Percentiles rank a stretch among this genome's conserved stretches.
Conservation (phyloP, 352 stramenopile species). For the Globisporangium yorkense region DNA sequence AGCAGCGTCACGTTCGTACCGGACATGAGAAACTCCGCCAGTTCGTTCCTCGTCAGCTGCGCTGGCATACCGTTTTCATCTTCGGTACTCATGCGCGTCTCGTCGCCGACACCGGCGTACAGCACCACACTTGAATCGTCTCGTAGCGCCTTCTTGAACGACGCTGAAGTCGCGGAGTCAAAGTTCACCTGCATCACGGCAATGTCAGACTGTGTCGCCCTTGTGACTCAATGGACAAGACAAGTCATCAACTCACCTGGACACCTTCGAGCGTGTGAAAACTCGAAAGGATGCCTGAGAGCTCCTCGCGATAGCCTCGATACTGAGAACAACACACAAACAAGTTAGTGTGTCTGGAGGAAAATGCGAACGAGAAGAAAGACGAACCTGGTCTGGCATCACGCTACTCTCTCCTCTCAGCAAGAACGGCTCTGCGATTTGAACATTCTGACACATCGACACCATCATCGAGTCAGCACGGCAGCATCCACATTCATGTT, state of each 20-base stretch:
- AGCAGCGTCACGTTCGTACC: slow-evolving; percentile 11
- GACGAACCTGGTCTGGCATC: slow-evolving; percentile 2
- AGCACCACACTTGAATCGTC: slow-evolving; percentile 30
- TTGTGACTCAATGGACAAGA: not conserved
- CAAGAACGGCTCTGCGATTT: slow-evolving; percentile 29
- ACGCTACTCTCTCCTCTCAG: slow-evolving; percentile 1
- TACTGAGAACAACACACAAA: slow-evolving; percentile 5
- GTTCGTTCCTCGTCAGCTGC: slow-evolving; percentile 22
- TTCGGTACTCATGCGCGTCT: slow-evolving; percentile 27
- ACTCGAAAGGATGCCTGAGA: slow-evolving; percentile 35
- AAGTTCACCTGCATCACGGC: slow-evolving; percentile 20
- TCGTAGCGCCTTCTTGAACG: slow-evolving; percentile 24
- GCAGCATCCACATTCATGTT: too few relatives aligned
- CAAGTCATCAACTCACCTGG: slow-evolving; percentile 19
- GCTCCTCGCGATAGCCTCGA: slow-evolving; percentile 38
- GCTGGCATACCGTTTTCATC: slow-evolving; percentile 25
- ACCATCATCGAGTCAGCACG: not conserved
- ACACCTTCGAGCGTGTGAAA: slow-evolving; percentile 38
- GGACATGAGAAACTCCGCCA: slow-evolving; percentile 21
- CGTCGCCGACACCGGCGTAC: slow-evolving; percentile 34
- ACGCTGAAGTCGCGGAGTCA: slow-evolving; percentile 24
- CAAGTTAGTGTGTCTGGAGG: not conserved
- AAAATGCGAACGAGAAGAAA: not conserved
- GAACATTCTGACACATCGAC: slow-evolving; percentile 16
- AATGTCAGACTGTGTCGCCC: not conserved